Conservation (phyloP, 2,329 filamentous ascomycete species). For the Trichoderma lentiforme region DNA sequence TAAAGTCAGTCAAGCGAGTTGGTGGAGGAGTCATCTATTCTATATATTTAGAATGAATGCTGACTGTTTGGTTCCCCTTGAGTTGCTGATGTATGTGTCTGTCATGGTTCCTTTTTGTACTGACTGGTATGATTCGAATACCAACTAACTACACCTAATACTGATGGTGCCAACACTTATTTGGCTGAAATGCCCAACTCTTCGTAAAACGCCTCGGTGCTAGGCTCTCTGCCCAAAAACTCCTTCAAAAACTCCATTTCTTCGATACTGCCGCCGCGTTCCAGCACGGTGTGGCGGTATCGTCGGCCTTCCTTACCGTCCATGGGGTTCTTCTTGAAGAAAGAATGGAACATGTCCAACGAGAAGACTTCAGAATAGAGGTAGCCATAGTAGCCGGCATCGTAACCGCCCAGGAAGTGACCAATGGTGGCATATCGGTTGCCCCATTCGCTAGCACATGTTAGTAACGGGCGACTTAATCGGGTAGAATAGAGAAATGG, state of each 20-base stretch:
- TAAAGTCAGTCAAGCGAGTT: background rate
- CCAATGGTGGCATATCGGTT: constrained; percentile 78
- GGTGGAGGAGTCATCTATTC: background rate
- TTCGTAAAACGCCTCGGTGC: constrained; percentile 74
- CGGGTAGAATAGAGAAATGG: background rate
- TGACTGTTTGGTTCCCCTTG: background rate
- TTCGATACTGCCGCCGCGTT: constrained; percentile 73
- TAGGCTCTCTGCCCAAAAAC: constrained; percentile 74
- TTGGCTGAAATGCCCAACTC: constrained; percentile 56
- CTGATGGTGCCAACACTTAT: background rate
- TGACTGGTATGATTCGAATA: background rate
- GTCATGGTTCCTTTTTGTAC: background rate
- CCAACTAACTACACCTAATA: background rate
- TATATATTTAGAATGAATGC: background rate
- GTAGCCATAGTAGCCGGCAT: constrained; percentile 79
- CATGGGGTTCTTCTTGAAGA: constrained; percentile 78
- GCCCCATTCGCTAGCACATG: constrained; percentile 58
- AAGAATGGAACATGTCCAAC: constrained; percentile 79
- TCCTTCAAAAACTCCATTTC: constrained; percentile 78
- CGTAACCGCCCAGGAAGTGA: constrained; percentile 79
- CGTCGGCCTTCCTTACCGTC: constrained; percentile 67
- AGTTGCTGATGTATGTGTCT: background rate
- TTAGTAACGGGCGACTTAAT: constrained; percentile 25
- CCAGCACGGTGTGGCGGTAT: constrained; percentile 74
- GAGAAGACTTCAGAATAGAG: constrained; percentile 76